Evolutionary conservation across 768 basidiomycete species (phyloP), one percentile per base, ranked within the genome.

Genomic region (Mycena pura): DNA sequence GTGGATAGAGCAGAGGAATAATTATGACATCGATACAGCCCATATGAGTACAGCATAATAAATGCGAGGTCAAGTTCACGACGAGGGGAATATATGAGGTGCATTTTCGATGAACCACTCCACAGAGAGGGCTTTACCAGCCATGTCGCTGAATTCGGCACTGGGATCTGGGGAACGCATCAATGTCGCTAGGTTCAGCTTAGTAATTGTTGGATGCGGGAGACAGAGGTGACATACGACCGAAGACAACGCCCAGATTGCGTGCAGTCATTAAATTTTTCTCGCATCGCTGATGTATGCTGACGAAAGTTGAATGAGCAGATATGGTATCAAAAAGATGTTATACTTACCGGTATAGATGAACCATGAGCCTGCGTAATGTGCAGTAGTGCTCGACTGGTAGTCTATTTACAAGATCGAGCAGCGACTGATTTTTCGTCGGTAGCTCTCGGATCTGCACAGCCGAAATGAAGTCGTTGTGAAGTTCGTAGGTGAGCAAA

Each of bases 101-200:
- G 93, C 93, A 70, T 96, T 91, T 72, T 98, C 95, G 61, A 99
- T 87, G 65, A 98, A 85, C 91, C 95, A 97, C 74, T 97, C 95
- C 49, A 99, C 82, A 68, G 91, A 87, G 59, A 95, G 83, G 6
- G 96, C 93, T 76, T 96, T 98, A 52, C 94, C 93, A 8, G 93
- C 96, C 93, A 99, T 99, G 74, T 99, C 96, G 69, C 88, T 91
- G 78, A 98, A 98, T 77, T 99, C 97, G 17, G 92, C 86, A 25
- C 84, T 82, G 4, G 91, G 88, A 72, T 96, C 91, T 31, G 86
- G 84, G 8, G 96, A 96, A 68, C 92, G 87, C 89, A 98, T 93
- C 19, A 99, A 81, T 1, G 96, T 99, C 11, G 96, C 96, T 99
- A 66, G 2, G 71, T 52, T 54, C 2, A 67, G n/a, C 31, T 45